Conservation (phyloP, 148 eudicot species). For the Talinum fruticosum region DNA sequence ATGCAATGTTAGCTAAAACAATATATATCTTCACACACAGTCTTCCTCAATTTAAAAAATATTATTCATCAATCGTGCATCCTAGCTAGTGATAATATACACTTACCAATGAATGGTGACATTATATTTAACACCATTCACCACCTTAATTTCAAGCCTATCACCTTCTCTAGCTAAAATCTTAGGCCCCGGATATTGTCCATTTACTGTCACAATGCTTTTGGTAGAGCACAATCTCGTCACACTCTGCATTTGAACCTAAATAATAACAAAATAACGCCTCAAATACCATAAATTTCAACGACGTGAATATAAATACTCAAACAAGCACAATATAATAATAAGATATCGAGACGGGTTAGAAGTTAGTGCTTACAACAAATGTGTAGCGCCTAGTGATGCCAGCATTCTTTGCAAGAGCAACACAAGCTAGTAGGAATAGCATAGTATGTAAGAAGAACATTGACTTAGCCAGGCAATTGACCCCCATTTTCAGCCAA, state of each 20-base stretch:
- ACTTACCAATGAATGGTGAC: slow-evolving; percentile 38
- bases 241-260: slow-evolving; percentile 33
- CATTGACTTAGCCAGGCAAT: background rate
- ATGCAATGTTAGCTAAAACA: background rate
- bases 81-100: too few species aligned
- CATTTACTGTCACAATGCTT: slow-evolving; percentile 34
- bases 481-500: background rate
- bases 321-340: background rate
- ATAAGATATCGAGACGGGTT: background rate
- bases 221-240: slow-evolving; percentile 28
- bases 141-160: slow-evolving; percentile 26
- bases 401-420: slow-evolving; percentile 22
- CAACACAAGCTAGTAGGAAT: slow-evolving; percentile 15
- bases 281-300: background rate
- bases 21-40: too few species aligned
- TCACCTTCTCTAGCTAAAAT: slow-evolving; percentile 34
- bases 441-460: background rate
- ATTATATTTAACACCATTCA: slow-evolving; percentile 31
- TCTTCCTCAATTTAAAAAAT: background rate
- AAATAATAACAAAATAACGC: background rate
- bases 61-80: background rate
- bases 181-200: slow-evolving; percentile 33
- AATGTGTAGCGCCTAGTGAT: slow-evolving; percentile 30
- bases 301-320: background rate
- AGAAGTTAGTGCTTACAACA: slow-evolving; percentile 17